Evolutionary conservation across 352 stramenopile genomes (phyloP).

Genomic region (Phytophthora sp.): DNA sequence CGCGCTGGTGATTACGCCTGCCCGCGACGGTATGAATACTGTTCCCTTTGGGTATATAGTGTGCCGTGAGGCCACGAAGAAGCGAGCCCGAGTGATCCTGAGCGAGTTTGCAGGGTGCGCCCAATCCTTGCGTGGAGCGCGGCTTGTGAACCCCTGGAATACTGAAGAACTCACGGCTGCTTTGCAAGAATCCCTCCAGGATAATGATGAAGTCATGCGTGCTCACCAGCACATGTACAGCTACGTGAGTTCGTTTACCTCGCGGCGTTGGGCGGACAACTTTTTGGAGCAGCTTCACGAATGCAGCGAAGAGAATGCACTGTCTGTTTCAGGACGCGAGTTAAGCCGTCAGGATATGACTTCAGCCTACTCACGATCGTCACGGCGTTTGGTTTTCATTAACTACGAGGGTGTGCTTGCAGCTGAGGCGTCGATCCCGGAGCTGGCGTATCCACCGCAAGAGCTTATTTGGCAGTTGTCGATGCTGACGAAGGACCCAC

Average conservation of each 20-base stretch:
- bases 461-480: conserved; percentile 86
- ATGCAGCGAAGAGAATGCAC: conserved; percentile 74
- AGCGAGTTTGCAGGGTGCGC: conserved; percentile 92
- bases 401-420: conserved; percentile 92
- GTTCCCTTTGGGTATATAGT: conserved; percentile 92
- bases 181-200: conserved; percentile 57
- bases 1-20: conserved; percentile 82
- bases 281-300: conserved; percentile 84
- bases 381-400: conserved; percentile 79
- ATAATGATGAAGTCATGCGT: conserved; percentile 72
- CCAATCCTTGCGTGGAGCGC: conserved; percentile 84
- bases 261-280: conserved; percentile 76
- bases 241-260: conserved; percentile 83
- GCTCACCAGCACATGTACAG: conserved; percentile 85
- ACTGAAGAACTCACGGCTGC: conserved; percentile 75
- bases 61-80: conserved; percentile 73
- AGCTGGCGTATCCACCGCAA: conserved; percentile 86
- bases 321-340: conserved; percentile 73
- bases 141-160: conserved; percentile 90
- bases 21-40: conserved; percentile 93
- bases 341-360: conserved; percentile 88
- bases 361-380: conserved; percentile 77
- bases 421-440: conserved; percentile 82
- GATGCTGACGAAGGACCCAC: conserved; percentile 76
- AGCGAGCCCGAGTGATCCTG: conserved; percentile 86